phyloP scores from a whole-genome alignment of 1,284 basidiomycete species.

The Trichosporon faecale region DNA sequence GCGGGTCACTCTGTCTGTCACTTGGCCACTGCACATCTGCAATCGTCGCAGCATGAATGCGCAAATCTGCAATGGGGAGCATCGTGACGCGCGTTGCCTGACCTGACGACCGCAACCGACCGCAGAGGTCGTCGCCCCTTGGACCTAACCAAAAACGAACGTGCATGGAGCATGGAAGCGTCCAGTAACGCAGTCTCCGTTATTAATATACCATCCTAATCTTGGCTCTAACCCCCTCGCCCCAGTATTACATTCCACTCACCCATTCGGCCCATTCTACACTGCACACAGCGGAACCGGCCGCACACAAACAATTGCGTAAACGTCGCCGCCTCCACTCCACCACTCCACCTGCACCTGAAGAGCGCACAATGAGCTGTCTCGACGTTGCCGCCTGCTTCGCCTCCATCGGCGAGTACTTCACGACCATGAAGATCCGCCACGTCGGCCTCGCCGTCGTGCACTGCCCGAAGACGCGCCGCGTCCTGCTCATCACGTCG shows the following conservation, averaged over 20 bases:
- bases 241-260: background rate
- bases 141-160: background rate
- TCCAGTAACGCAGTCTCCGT: background rate
- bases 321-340: background rate
- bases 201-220: background rate
- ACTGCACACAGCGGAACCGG: background rate
- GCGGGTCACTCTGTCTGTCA: background rate
- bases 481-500: constrained; percentile 46
- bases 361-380: background rate
- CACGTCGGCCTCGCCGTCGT: constrained; percentile 47
- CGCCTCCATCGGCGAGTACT: background rate
- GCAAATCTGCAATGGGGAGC: background rate
- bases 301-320: background rate
- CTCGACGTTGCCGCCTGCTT: background rate
- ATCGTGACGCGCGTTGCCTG: too few relatives aligned
- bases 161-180: background rate
- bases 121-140: background rate
- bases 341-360: background rate
- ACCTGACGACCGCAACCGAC: background rate
- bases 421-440: constrained; percentile 24
- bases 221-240: background rate
- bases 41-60: background rate
- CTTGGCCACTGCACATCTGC: background rate
- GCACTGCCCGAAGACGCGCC: constrained; percentile 29
- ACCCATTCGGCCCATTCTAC: background rate